Evolutionary conservation across 345 rosid species (phyloP), one percentile per base, ranked within the genome.

Genomic region (Eucalyptus erythrocorys): DNA sequence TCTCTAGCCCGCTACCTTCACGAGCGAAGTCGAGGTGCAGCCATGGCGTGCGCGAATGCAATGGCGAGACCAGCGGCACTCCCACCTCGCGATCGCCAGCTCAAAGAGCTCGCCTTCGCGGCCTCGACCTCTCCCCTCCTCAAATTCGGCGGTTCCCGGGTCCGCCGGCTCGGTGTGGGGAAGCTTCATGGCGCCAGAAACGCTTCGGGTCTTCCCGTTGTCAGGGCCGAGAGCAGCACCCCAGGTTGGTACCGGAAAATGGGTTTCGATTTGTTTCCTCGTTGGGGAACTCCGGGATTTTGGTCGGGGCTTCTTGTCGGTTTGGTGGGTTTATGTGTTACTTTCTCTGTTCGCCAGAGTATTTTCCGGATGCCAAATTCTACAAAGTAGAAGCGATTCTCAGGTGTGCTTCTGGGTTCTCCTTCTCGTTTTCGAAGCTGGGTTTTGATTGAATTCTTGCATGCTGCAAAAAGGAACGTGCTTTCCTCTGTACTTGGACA

Each of bases 371-470:
- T 90, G 92, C 98, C 8, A 90, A 95, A 55, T 97, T 97, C 89
- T 97, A 97, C 93, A 96, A 95, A 89, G 96, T 97, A 80, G 99
- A 97, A 92, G 99, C 98, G 48, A 94, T 97, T 92, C 68, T 97
- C 89, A 96, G 98, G 98, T 95, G 32, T 37, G 24, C 84, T 76
- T 76, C 47, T 40, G 13, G 79, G 47, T 86, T 26, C 30, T 8
- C 48, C 51, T 15, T 61, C 16, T 27, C 22, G 5, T 34, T 2
- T 3, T 50, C 50, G 48, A 17, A 85, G 4, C 80, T 85, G 40
- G 48, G n/a, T 30, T 40, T 66, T 19, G 84, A 76, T 24, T 37
- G 86, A n/a, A 21, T 50, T 87, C 40, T 85, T 43, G 21, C 50
- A 85, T 42, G 51, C 42, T 85, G 59, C 55, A 85, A 85, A 34